These are phyloP conservation scores for Russula brevipes DNA, from an alignment of 768 basidiomycete species.

Conservation along the genomic window DNA sequence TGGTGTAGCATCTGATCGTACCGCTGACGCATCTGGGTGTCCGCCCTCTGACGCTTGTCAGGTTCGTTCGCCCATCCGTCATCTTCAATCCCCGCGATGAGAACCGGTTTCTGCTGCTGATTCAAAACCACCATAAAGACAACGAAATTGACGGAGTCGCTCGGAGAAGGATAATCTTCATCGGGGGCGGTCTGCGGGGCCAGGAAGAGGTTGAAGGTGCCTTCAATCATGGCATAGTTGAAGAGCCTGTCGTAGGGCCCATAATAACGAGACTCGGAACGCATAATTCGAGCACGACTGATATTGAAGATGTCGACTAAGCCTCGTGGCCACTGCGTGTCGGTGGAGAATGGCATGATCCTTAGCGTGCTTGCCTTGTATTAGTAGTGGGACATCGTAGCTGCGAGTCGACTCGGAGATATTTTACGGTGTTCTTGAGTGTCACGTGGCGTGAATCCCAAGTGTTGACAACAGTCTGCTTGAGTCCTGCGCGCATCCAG, in stretches of 20 bases:
- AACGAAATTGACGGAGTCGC: background rate
- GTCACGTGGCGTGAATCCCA: no score
- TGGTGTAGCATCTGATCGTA: background rate
- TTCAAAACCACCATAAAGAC: background rate
- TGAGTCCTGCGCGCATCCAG: no score
- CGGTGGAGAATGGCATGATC: slow-evolving; percentile 5
- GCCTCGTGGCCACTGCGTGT: slow-evolving; percentile 1
- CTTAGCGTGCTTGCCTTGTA: slow-evolving; percentile 2
- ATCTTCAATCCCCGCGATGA: background rate
- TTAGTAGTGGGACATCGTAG: background rate
- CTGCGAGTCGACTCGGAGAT: background rate
- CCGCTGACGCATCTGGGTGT: background rate
- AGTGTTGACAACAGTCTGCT: no score
- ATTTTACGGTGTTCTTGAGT: no score
- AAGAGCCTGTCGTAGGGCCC: slow-evolving; percentile 4
- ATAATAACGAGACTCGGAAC: background rate
- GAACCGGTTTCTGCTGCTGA: background rate
- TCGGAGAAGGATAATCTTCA: background rate
- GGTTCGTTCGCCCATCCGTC: background rate
- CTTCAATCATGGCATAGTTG: background rate
- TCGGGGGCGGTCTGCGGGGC: background rate
- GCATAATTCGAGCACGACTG: background rate
- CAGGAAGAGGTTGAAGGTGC: background rate
- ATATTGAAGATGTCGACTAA: background rate
- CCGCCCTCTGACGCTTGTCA: background rate